Evolutionary conservation across 371 early-diverging fungal species (phyloP).

Genomic region (Mucor lusitanicus): DNA sequence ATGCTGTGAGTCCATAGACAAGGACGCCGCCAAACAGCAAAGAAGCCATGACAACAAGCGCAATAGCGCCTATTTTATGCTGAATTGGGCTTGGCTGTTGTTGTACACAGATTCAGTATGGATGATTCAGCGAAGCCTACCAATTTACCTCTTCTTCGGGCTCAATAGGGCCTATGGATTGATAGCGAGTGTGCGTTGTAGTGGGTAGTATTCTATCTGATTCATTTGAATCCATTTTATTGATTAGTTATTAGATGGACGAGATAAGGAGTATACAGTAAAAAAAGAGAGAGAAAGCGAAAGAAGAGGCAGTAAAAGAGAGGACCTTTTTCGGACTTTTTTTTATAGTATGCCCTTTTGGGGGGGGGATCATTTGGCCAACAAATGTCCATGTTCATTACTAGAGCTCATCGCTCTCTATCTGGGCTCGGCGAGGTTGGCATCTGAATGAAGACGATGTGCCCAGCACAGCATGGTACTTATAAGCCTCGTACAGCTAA

Average conservation of each 20-base stretch:
- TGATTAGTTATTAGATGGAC: no score
- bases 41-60: conserved; percentile 1
- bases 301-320: no score
- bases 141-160: conserved; percentile 14
- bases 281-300: no score
- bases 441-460: conserved; percentile 25
- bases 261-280: no score
- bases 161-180: conserved; percentile 28
- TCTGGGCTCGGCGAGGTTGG: conserved; percentile 20
- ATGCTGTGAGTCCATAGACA: background rate
- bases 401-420: conserved; percentile 12
- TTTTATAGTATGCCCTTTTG: no score
- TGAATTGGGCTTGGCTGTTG: background rate
- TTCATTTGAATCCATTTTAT: background rate
- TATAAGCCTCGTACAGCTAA: conserved; percentile 59
- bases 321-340: no score
- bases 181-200: conserved; percentile 21
- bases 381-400: no score
- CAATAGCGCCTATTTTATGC: background rate
- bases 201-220: conserved; percentile 2
- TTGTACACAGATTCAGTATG: background rate
- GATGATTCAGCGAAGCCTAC: background rate
- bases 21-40: conserved; percentile 10
- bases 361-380: background rate
- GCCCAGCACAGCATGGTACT: conserved; percentile 42